Evolutionary conservation across 108 stramenopile species (phyloP), one percentile per base, ranked within the genome.

Genomic region (Chaetoceros muelleri): DNA sequence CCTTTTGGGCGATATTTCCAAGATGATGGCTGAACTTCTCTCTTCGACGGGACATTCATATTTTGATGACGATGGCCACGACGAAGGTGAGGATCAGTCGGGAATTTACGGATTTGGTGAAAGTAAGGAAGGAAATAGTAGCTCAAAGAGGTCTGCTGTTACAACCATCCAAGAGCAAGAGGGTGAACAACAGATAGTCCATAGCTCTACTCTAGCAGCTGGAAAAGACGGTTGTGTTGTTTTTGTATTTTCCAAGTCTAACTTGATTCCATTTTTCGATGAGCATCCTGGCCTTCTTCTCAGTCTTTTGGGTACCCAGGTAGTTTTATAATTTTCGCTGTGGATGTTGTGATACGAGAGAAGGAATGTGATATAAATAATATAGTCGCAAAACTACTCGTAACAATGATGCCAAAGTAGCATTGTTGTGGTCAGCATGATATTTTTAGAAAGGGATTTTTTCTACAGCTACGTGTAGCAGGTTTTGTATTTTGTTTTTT

Each of bases 181-280:
- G 46, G 65, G 71, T 16, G 55, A 25, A n/a, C 49, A 61, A 16
- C 67, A 69, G 26, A 67, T 81, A 18, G 57, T 70, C n/a, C 89
- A 90, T 61, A 78, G 61, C 24, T 90, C 89, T 8, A 86, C 89
- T 19, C 54, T 90, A 48, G 85, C 82, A n/a, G 89, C 89, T 3
- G 89, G 84, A 56, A 86, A 86, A 48, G 81, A 86, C 53, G 89
- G 89, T 2, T 90, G 89, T 55, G 78, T 86, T 52, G 89, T 81
- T 0, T 55, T 90, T 40, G 69, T 84, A 17, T 84, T 90, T 52
- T 78, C 72, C 0, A 86, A 80, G 52, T 30, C 80, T 21, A 81
- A 64, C 48, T 53, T 90, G 47, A 82, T 84, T 55, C 78, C 73
- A 24, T 86, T 90, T 66, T 57, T 90, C 25, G 89, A 90, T 57